These are phyloP conservation scores for Coelastrella sp. DNA, from an alignment of 139 green algal genomes.

Conservation along the genomic window DNA sequence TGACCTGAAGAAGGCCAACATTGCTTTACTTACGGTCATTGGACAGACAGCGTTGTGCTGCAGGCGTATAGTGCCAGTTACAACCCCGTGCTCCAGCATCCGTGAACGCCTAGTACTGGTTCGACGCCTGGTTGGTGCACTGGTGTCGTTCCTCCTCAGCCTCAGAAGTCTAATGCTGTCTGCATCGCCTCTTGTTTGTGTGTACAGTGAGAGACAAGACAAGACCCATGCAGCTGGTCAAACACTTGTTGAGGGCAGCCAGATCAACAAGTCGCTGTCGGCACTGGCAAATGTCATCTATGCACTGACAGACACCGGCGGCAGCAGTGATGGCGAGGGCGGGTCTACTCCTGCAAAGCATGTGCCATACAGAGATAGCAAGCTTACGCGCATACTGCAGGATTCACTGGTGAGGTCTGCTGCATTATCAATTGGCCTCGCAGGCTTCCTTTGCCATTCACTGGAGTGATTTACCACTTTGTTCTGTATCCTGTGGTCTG, in stretches of 20 bases:
- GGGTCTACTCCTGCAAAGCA: conserved; percentile 44
- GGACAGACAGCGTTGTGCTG: too few relatives aligned
- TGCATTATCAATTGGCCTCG: too few relatives aligned
- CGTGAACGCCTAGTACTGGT: too few relatives aligned
- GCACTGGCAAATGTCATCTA: conserved; percentile 84
- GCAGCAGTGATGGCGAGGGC: conserved; percentile 11
- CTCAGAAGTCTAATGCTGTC: not conserved
- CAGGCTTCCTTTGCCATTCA: too few relatives aligned
- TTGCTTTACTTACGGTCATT: too few relatives aligned
- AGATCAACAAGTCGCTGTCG: conserved; percentile 89
- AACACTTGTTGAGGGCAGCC: conserved; percentile 75
- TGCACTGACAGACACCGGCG: conserved; percentile 73
- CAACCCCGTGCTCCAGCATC: too few relatives aligned
- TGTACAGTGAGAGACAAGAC: conserved; percentile 73
- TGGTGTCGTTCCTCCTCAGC: too few relatives aligned
- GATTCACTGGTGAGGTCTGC: conserved; percentile 71
- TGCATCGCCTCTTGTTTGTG: conserved; percentile 8
- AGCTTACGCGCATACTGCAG: conserved; percentile 83
- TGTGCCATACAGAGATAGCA: conserved; percentile 83
- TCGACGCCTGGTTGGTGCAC: too few relatives aligned
- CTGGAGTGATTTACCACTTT: too few relatives aligned
- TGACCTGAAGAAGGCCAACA: too few relatives aligned
- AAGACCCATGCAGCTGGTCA: conserved; percentile 74
- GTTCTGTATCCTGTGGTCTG: too few relatives aligned
- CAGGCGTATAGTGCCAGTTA: too few relatives aligned